phyloP scores from a whole-genome alignment of 1,284 basidiomycete genomes.

The Puccinia sorghi region DNA sequence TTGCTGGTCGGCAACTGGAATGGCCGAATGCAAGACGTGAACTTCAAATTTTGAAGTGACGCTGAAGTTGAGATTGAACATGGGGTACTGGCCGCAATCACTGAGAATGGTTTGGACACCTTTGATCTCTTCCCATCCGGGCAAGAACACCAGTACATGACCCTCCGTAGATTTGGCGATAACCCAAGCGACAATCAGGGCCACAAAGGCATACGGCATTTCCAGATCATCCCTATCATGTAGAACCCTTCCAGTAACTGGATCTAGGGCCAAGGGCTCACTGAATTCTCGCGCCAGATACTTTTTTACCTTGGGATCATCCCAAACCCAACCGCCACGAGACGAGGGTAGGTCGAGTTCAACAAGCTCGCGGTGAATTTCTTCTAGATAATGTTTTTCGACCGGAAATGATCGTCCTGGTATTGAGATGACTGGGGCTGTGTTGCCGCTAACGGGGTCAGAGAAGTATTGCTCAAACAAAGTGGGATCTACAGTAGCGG shows the following conservation, averaged over 20 bases:
- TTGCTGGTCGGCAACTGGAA: conserved; percentile 87
- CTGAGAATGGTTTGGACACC: conserved; percentile 71
- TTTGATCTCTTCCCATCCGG: conserved; percentile 90
- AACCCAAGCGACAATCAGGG: conserved; percentile 78
- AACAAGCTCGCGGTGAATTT: conserved; percentile 67
- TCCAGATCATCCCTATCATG: conserved; percentile 70
- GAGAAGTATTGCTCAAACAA: conserved; percentile 87
- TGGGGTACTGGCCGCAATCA: conserved; percentile 62
- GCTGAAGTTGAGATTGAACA: conserved; percentile 68
- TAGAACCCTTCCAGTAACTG: conserved; percentile 52
- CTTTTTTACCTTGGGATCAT: conserved; percentile 72
- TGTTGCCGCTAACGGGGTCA: conserved; percentile 64
- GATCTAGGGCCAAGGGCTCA: conserved; percentile 52
- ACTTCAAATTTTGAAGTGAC: conserved; percentile 69
- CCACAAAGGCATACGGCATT: conserved; percentile 78
- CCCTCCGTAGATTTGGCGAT: conserved; percentile 74
- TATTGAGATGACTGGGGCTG: conserved; percentile 76
- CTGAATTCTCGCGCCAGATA: conserved; percentile 77
- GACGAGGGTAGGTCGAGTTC: conserved; percentile 55
- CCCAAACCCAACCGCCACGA: conserved; percentile 69
- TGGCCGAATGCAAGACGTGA: conserved; percentile 87
- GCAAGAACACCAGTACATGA: conserved; percentile 78
- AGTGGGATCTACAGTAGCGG: conserved; percentile 86
- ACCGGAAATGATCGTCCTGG: conserved; percentile 94
- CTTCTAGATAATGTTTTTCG: conserved; percentile 76